Evolutionary conservation across 345 rosid genomes (phyloP).

Genomic region (Gossypium rotundifolium): DNA sequence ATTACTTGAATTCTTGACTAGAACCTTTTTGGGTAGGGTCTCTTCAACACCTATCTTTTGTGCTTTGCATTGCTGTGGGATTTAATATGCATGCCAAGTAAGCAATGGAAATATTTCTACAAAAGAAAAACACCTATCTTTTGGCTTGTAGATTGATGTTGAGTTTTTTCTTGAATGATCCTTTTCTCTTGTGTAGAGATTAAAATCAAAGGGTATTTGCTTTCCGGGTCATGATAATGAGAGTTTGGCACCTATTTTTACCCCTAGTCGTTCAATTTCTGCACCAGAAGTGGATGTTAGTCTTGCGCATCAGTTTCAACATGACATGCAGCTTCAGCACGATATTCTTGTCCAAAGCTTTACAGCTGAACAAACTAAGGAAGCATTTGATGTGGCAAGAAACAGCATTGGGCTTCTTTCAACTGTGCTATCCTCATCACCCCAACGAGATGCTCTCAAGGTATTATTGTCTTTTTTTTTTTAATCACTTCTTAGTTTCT

Average conservation of each 20-base stretch:
- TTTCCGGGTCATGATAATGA: conserved; percentile 96
- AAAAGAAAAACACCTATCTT: background rate
- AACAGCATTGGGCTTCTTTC: conserved; percentile 82
- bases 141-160: background rate
- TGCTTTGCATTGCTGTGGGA: background rate
- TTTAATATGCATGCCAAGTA: background rate
- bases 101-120: background rate
- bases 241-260: conserved; percentile 91
- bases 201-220: conserved; percentile 83
- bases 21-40: background rate
- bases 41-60: background rate
- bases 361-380: conserved; percentile 81
- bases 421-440: conserved; percentile 74
- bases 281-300: conserved; percentile 47
- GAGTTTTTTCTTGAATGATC: conserved; percentile 3
- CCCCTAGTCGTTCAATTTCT: conserved; percentile 74
- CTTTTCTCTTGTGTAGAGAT: conserved; percentile 38
- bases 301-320: conserved; percentile 39
- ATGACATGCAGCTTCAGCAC: conserved; percentile 33
- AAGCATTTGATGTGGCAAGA: conserved; percentile 89
- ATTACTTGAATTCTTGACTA: background rate
- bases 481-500: background rate
- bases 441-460: conserved; percentile 69
- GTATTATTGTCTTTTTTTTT: conserved; percentile 29
- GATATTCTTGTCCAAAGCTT: conserved; percentile 53